Evolutionary conservation across 768 basidiomycete genomes (phyloP), one percentile per base, ranked within the genome.

Genomic region (Boletellus ananas): DNA sequence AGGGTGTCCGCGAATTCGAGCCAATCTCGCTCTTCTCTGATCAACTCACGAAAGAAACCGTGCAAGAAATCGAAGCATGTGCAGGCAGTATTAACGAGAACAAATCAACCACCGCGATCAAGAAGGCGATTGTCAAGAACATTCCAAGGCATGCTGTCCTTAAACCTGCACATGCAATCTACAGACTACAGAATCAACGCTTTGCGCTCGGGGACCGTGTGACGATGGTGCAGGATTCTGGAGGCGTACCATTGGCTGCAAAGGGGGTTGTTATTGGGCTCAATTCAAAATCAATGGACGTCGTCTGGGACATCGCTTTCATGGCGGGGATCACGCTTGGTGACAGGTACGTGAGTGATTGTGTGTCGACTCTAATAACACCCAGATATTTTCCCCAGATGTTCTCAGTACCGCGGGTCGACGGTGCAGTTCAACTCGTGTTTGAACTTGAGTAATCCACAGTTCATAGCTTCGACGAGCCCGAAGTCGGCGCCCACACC

Each of bases 191-290:
- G 63, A 87, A 90, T 47, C 96, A 98, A 67, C 73, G 70, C 12
- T 99, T 97, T 63, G 73, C 77, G 0, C 77, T 98, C 6, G 95
- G 95, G 12, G 95, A 99, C 68, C 80, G 96, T 11, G 94, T 97
- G 34, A 88, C 87, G 16, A 96, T 95, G 90, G 93, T 97, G 1
- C 87, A 90, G 58, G 96, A 98, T 63, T 85, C 94, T 0, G 94
- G 94, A 25, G 84, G 87, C 31, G 94, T 98, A 0, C 93, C 94
- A 2, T 74, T 98, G 13, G 83, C 85, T 1, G 86, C 85, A 45
- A 97, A 95, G 70, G 96, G 96, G 18, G 91, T 95, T 14, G 94
- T 98, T 21, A 81, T 98, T 45, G 91, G 94, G 13, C 70, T 99
- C 60, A 90, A 85, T 59, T 71, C 85, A 3, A 89, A 86, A 62